Evolutionary conservation across 2,329 filamentous ascomycete genomes (phyloP).

Genomic region (Boeremia lycopersici): DNA sequence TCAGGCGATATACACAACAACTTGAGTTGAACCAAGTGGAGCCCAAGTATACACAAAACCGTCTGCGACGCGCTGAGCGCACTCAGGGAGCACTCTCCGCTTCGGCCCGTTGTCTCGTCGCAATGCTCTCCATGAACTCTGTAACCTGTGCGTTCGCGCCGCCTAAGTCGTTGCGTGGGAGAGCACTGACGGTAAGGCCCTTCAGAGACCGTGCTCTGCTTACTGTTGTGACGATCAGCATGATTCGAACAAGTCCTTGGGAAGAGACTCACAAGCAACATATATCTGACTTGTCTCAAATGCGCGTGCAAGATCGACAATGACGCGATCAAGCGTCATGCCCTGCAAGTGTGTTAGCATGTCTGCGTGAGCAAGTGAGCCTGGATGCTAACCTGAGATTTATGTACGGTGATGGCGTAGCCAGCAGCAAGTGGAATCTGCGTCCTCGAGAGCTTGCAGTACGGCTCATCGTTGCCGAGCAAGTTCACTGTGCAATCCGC

Average conservation of each 20-base stretch:
- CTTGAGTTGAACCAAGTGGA: no score
- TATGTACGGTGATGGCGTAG: constrained; percentile 70
- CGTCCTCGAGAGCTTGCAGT: constrained; percentile 59
- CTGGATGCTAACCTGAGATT: constrained; percentile 46
- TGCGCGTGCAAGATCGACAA: constrained; percentile 58
- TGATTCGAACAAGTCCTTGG: background rate
- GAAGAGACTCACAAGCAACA: constrained; percentile 55
- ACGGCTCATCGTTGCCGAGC: constrained; percentile 54
- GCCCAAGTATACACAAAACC: no score
- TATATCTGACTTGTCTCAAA: constrained; percentile 68
- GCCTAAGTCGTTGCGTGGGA: constrained; percentile 31
- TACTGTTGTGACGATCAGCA: constrained; percentile 40
- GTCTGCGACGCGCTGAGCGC: no score
- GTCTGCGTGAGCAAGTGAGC: background rate
- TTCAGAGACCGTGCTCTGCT: constrained; percentile 60
- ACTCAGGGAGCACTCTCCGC: background rate
- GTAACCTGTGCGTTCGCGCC: constrained; percentile 43
- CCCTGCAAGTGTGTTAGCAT: constrained; percentile 49
- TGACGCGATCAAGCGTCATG: constrained; percentile 65
- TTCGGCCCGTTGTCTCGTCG: constrained; percentile 3
- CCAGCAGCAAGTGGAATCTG: constrained; percentile 66
- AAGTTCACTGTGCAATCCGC: constrained; percentile 58
- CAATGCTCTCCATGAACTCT: constrained; percentile 34
- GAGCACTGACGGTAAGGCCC: constrained; percentile 53
- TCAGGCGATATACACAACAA: no score